Evolutionary conservation across 2,329 filamentous ascomycete genomes (phyloP).

Genomic region (Diplodia scrobiculata): DNA sequence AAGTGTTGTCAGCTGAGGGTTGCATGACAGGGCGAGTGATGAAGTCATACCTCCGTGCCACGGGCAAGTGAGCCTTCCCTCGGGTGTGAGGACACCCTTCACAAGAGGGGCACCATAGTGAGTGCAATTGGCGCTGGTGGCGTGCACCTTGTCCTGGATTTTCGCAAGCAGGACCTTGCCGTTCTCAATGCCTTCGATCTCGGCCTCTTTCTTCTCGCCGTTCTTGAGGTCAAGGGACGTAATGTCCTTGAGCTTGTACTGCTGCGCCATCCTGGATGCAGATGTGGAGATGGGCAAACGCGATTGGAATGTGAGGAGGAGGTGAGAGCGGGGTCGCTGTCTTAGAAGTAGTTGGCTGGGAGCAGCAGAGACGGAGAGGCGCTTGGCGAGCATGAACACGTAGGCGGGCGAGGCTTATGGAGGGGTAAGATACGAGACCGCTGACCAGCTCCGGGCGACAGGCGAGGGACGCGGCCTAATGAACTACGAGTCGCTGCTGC

Average conservation of each 20-base stretch:
- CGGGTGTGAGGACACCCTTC: slow-evolving; percentile 79
- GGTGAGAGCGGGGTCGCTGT: slow-evolving; percentile 11
- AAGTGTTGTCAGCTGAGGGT: slow-evolving; percentile 13
- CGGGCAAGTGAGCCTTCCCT: slow-evolving; percentile 84
- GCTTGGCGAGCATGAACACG: slow-evolving; percentile 23
- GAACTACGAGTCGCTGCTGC: slow-evolving; percentile 10
- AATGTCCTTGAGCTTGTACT: slow-evolving; percentile 71
- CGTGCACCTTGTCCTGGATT: slow-evolving; percentile 72
- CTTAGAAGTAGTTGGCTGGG: slow-evolving; percentile 22
- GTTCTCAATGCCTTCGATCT: slow-evolving; percentile 84
- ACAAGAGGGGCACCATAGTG: slow-evolving; percentile 91
- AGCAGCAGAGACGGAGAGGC: slow-evolving; percentile 10
- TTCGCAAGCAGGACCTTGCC: slow-evolving; percentile 87
- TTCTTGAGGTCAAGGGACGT: slow-evolving; percentile 72
- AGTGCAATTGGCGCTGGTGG: slow-evolving; percentile 78
- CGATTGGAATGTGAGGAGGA: not conserved
- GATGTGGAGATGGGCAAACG: slow-evolving; percentile 14
- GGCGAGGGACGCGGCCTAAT: slow-evolving; percentile 12
- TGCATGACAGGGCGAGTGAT: not conserved
- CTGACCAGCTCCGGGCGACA: slow-evolving; percentile 10
- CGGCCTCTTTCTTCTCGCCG: slow-evolving; percentile 82
- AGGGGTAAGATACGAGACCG: slow-evolving; percentile 20
- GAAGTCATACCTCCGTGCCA: slow-evolving; percentile 81
- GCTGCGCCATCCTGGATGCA: slow-evolving; percentile 35
- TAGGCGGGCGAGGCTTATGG: slow-evolving; percentile 22